Evolutionary conservation across 331 rosid genomes (phyloP).

Genomic region (Malus hybrid): DNA sequence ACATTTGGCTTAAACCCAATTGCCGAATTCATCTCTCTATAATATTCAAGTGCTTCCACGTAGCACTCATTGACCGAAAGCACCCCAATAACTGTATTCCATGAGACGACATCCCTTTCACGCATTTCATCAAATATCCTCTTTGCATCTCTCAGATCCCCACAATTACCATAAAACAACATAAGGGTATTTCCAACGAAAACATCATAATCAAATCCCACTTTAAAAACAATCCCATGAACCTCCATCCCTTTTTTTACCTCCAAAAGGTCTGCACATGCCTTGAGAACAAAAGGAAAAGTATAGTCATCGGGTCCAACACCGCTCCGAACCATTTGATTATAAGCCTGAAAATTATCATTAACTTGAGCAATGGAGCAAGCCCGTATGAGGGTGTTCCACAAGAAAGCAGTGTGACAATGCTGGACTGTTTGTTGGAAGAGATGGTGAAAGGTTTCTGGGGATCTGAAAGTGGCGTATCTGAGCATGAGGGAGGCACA

Average conservation of each 20-base stretch:
- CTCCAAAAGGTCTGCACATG: constrained; percentile 49
- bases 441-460: constrained; percentile 28
- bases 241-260: constrained; percentile 61
- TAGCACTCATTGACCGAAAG: constrained; percentile 43
- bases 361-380: constrained; percentile 38
- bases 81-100: constrained; percentile 66
- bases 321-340: constrained; percentile 51
- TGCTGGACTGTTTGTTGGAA: constrained; percentile 31
- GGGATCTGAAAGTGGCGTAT: constrained; percentile 47
- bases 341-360: constrained; percentile 49
- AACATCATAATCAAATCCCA: constrained; percentile 55
- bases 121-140: constrained; percentile 70
- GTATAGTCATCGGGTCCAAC: constrained; percentile 59
- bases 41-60: constrained; percentile 30
- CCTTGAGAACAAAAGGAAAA: constrained; percentile 67
- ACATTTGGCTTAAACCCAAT: constrained; percentile 37
- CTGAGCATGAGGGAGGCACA: constrained; percentile 65
- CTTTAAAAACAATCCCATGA: constrained; percentile 58
- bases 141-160: constrained; percentile 28
- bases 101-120: constrained; percentile 64
- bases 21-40: constrained; percentile 34
- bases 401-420: constrained; percentile 58
- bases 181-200: constrained; percentile 73
- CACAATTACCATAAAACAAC: constrained; percentile 52
- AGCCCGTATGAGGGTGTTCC: constrained; percentile 77